Percentiles rank a stretch among this genome's conserved stretches.
These are phyloP conservation scores for Camellia oleifera DNA, from an alignment of 179 eudicot genomes.

Conservation along the genomic window DNA sequence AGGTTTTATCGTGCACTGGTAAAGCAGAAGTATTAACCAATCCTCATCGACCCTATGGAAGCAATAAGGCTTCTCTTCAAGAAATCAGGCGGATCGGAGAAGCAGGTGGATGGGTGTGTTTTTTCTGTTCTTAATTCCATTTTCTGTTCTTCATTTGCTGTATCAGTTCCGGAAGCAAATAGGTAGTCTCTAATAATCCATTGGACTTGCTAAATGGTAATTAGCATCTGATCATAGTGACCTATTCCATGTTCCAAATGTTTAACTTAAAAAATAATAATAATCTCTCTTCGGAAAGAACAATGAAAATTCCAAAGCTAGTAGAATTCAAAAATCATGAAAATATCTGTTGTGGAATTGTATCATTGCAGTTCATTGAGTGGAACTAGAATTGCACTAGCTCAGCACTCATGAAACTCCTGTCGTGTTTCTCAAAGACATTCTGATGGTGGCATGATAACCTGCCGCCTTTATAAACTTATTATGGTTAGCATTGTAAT, in stretches of 20 bases:
- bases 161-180: slow-evolving; percentile 5
- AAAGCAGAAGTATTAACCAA: slow-evolving; percentile 75
- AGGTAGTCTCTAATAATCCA: slow-evolving; percentile 7
- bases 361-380: neutral
- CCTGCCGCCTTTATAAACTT: neutral
- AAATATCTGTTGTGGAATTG: neutral
- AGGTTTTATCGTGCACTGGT: slow-evolving; percentile 86
- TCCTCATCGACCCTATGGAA: slow-evolving; percentile 93
- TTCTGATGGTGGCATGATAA: neutral
- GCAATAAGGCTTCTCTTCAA: slow-evolving; percentile 60
- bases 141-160: neutral
- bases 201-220: neutral
- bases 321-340: neutral
- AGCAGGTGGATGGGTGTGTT: slow-evolving; percentile 99
- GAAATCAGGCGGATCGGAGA: slow-evolving; percentile 84
- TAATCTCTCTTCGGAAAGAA: neutral
- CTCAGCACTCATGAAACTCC: neutral
- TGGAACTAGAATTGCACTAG: neutral
- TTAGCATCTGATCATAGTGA: slow-evolving; percentile 4
- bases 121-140: slow-evolving; percentile 28
- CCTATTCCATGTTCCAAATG: neutral
- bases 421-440: slow-evolving; percentile 8
- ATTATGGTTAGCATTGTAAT: neutral
- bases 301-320: neutral
- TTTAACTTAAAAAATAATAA: neutral